Conservation (phyloP, 495 filamentous ascomycete genomes). For the Penicilliopsis zonata region DNA sequence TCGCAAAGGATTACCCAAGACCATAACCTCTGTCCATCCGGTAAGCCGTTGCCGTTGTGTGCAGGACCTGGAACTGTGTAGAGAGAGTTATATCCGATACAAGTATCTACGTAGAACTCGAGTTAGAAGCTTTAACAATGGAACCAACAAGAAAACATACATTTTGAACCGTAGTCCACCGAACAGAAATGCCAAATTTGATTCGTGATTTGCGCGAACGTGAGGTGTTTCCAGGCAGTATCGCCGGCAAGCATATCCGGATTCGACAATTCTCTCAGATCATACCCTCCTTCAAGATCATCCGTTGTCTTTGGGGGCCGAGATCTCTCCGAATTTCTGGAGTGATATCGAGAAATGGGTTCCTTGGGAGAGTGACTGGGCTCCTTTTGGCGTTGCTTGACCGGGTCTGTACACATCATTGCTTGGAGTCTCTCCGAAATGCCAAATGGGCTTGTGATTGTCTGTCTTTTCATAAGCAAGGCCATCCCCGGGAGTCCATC, state of each 20-base stretch:
- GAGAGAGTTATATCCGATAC: conserved; percentile 72
- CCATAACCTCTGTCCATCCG: conserved; percentile 55
- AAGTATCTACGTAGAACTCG: conserved; percentile 51
- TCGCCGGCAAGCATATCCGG: conserved; percentile 11
- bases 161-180: conserved; percentile 45
- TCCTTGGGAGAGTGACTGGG: too few species aligned
- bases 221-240: conserved; percentile 18
- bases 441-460: conserved; percentile 42
- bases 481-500: neutral
- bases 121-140: too few species aligned
- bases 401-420: conserved; percentile 50
- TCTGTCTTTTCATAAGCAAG: conserved; percentile 5
- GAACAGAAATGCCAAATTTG: conserved; percentile 58
- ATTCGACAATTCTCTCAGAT: conserved; percentile 13
- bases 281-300: conserved; percentile 24
- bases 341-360: too few species aligned
- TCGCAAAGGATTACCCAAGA: conserved; percentile 74
- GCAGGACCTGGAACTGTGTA: conserved; percentile 37
- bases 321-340: conserved; percentile 4
- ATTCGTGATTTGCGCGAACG: conserved; percentile 37
- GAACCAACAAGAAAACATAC: too few species aligned
- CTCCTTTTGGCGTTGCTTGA: conserved; percentile 13
- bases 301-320: conserved; percentile 8
- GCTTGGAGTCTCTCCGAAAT: conserved; percentile 56
- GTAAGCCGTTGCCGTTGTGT: conserved; percentile 36